Evolutionary conservation across 225 moss, liverwort and hornwort genomes (phyloP).

Genomic region (Polytrichum commune): DNA sequence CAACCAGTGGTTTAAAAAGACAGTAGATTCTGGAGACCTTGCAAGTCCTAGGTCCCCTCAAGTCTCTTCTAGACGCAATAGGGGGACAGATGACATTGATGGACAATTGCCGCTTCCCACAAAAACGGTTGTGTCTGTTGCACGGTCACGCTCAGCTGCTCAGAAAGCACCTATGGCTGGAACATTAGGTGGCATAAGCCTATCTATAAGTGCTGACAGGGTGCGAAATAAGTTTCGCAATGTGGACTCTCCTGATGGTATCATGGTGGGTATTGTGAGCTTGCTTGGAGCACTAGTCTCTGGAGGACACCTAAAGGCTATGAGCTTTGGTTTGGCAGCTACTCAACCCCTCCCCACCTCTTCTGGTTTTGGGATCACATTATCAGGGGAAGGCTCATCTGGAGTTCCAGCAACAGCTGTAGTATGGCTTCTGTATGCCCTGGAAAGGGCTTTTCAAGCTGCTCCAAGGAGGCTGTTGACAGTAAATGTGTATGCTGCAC

Average conservation of each 20-base stretch:
- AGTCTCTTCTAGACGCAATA: background rate
- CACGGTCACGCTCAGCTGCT: conserved; percentile 34
- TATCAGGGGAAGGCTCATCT: conserved; percentile 43
- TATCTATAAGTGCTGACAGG: conserved; percentile 85
- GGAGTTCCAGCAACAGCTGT: conserved; percentile 67
- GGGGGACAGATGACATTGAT: conserved; percentile 10
- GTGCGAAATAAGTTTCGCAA: conserved; percentile 89
- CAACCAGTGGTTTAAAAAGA: conserved; percentile 13
- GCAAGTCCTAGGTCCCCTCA: conserved; percentile 1
- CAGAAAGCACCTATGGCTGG: conserved; percentile 58
- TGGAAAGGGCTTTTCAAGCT: conserved; percentile 78
- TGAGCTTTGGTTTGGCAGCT: conserved; percentile 69
- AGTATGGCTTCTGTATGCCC: conserved; percentile 84
- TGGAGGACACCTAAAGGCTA: conserved; percentile 72
- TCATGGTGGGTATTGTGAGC: conserved; percentile 81
- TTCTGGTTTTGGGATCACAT: conserved; percentile 35
- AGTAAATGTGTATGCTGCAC: conserved; percentile 79
- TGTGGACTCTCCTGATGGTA: conserved; percentile 78
- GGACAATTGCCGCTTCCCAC: conserved; percentile 36
- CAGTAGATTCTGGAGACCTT: conserved; percentile 14
- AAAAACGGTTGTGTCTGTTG: conserved; percentile 36
- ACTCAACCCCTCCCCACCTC: conserved; percentile 38
- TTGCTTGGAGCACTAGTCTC: conserved; percentile 78
- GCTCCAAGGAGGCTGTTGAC: conserved; percentile 76
- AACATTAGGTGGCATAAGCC: conserved; percentile 78